Conservation (phyloP, 2,329 filamentous ascomycete genomes). For the Thermothelomyces thermophilus region DNA sequence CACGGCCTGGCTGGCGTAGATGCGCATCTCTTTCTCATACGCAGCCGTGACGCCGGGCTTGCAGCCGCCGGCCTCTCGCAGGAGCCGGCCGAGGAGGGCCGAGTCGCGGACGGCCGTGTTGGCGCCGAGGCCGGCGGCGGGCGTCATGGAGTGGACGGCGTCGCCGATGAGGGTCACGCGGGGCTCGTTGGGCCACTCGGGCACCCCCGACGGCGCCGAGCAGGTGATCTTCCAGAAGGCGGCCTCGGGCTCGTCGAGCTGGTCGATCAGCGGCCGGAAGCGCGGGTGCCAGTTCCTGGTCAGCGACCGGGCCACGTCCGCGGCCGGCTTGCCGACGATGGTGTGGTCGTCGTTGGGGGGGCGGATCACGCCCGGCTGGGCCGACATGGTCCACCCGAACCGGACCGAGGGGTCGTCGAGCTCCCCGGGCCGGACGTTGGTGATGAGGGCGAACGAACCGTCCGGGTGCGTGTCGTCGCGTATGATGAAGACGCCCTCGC, state of each 20-base stretch:
- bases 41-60: constrained; percentile 46
- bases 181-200: constrained; percentile 52
- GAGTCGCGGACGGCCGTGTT: constrained; percentile 52
- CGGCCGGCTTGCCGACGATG: constrained; percentile 50
- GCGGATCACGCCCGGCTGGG: constrained; percentile 48
- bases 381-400: constrained; percentile 60
- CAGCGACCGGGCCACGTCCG: constrained; percentile 50
- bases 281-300: constrained; percentile 50
- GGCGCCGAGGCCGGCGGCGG: constrained; percentile 49
- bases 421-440: constrained; percentile 55
- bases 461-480: constrained; percentile 40
- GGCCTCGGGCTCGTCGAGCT: constrained; percentile 50
- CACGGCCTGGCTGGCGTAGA: constrained; percentile 53
- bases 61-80: constrained; percentile 48
- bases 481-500: constrained; percentile 57
- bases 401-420: constrained; percentile 50
- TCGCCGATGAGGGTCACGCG: constrained; percentile 54
- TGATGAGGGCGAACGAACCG: constrained; percentile 50
- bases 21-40: constrained; percentile 57
- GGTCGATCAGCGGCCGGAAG: constrained; percentile 50
- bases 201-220: constrained; percentile 52
- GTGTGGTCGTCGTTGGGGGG: constrained; percentile 54
- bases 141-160: constrained; percentile 52
- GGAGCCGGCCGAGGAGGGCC: constrained; percentile 45
- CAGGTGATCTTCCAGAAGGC: constrained; percentile 64